phyloP scores from a whole-genome alignment of 805 yeast genomes.

The Nadsonia fulvescens region DNA sequence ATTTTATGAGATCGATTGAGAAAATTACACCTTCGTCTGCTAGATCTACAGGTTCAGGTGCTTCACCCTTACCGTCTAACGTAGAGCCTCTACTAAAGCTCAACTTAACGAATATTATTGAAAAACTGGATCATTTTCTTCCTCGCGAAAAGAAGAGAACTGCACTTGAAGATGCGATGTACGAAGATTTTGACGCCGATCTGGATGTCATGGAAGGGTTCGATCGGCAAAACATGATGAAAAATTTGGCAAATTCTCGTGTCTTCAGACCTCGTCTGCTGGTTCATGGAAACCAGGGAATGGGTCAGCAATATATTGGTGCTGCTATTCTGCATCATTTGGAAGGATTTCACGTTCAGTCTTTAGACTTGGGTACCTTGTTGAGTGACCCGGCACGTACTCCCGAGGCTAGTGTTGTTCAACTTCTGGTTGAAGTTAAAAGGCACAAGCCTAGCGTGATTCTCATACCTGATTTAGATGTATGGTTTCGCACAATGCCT shows the following conservation, averaged over 20 bases:
- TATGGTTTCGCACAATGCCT: constrained; percentile 54
- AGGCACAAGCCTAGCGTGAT: constrained; percentile 79
- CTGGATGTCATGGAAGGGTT: constrained; percentile 54
- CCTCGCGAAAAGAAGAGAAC: constrained; percentile 41
- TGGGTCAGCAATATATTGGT: constrained; percentile 75
- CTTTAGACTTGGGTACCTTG: constrained; percentile 61
- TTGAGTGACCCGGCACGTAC: constrained; percentile 65
- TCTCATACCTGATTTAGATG: constrained; percentile 65
- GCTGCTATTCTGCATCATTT: constrained; percentile 64
- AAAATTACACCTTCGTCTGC: constrained; percentile 87
- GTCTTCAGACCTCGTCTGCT: constrained; percentile 68
- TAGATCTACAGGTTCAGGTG: constrained; percentile 54
- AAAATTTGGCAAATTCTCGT: constrained; percentile 34
- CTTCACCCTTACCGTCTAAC: constrained; percentile 64
- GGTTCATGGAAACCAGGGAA: constrained; percentile 55
- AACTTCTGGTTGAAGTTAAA: constrained; percentile 69
- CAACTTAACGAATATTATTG: constrained; percentile 23
- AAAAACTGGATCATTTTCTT: constrained; percentile 34
- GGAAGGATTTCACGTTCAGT: constrained; percentile 82
- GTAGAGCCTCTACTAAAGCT: constrained; percentile 46
- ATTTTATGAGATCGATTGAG: constrained; percentile 70
- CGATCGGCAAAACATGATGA: constrained; percentile 42
- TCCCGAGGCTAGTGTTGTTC: constrained; percentile 70
- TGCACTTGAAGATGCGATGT: constrained; percentile 51
- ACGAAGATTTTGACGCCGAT: constrained; percentile 35